A percentile compares a stretch with the other conserved stretches of the same genome.
phyloP scores from a whole-genome alignment of 495 filamentous ascomycete species.

The Penicillium paxilli region DNA sequence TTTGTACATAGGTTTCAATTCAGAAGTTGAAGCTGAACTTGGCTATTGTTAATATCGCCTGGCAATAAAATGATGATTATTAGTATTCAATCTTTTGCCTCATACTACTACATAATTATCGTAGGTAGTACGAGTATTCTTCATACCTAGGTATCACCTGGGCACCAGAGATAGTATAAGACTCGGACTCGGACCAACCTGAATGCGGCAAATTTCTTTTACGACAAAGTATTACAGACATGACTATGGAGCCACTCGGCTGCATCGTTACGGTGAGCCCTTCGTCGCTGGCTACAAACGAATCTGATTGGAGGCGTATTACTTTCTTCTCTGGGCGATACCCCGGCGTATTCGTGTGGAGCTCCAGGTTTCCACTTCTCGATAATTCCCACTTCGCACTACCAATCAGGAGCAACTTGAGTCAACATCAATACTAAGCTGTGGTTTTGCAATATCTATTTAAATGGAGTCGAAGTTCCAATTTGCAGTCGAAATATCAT shows the following conservation, averaged over 20 bases:
- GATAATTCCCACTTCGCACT: neutral
- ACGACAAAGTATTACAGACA: too few species aligned
- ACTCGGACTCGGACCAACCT: too few species aligned
- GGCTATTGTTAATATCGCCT: neutral
- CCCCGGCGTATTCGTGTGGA: neutral
- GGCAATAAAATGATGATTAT: neutral
- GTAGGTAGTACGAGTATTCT: too few species aligned
- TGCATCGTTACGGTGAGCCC: neutral
- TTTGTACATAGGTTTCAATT: conserved; percentile 31
- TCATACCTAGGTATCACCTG: too few species aligned
- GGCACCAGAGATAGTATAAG: too few species aligned
- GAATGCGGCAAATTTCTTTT: too few species aligned
- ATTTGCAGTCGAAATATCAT: neutral
- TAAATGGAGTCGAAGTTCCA: neutral
- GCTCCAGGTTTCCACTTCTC: neutral
- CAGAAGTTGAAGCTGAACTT: conserved; percentile 21
- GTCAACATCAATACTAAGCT: neutral
- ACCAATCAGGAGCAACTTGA: neutral
- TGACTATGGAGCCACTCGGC: neutral
- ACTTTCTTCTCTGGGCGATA: neutral
- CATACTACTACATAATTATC: too few species aligned
- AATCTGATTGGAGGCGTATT: neutral
- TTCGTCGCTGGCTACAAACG: neutral
- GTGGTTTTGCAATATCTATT: neutral
- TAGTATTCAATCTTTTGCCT: too few species aligned